Percentiles rank a stretch among this genome's conserved stretches.
Conservation (phyloP, 176 grass and related monocot species). For the Oryza nivara region DNA sequence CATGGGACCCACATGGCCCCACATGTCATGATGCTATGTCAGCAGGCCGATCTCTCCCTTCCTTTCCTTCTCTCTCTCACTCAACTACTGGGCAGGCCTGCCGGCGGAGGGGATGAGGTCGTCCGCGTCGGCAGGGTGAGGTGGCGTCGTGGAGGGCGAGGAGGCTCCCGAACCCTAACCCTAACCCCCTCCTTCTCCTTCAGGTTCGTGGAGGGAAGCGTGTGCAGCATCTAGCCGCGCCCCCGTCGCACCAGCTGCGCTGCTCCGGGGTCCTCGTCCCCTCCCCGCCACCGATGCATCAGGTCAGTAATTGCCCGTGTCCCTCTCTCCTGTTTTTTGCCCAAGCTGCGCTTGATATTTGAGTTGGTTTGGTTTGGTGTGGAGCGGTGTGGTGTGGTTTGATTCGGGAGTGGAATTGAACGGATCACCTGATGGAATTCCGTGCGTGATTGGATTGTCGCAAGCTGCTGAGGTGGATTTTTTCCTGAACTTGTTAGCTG, state of each 20-base stretch:
- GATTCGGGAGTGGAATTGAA: background rate
- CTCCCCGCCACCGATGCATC: background rate
- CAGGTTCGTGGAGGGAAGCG: slow-evolving; percentile 4
- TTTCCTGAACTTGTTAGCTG: background rate
- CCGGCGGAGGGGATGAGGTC: too few species aligned
- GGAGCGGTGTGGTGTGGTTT: background rate
- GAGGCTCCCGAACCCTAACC: slow-evolving; percentile 14
- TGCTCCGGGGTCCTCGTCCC: background rate
- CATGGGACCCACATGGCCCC: too few species aligned
- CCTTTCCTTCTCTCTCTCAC: too few species aligned
- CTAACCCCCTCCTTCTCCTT: background rate
- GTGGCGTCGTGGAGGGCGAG: too few species aligned
- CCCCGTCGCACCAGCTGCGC: background rate
- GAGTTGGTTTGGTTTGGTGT: background rate
- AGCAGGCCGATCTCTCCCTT: too few species aligned
- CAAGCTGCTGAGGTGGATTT: background rate
- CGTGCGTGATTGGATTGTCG: background rate
- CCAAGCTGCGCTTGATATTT: background rate
- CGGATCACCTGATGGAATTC: background rate
- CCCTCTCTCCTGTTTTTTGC: background rate
- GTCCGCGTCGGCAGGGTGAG: too few species aligned
- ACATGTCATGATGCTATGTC: too few species aligned
- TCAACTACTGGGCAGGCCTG: too few species aligned
- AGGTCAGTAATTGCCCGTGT: background rate
- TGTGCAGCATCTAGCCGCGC: too few species aligned